These are phyloP conservation scores for Termitomyces bulborhizus DNA, from an alignment of 768 basidiomycete species.

Conservation along the genomic window DNA sequence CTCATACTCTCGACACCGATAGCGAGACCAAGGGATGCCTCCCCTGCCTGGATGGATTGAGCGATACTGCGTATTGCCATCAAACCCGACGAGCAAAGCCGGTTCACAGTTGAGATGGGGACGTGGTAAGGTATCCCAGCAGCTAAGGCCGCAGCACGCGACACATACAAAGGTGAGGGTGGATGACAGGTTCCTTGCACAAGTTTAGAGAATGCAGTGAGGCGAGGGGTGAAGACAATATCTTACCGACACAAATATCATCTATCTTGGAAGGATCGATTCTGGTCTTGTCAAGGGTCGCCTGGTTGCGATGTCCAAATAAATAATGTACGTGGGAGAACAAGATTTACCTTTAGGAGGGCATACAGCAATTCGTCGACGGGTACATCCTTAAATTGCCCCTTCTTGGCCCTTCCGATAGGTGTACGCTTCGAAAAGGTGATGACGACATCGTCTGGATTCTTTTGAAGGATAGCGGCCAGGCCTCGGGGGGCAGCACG, in stretches of 20 bases:
- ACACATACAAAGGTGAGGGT: slow-evolving; percentile 75
- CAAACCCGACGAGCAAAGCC: slow-evolving; percentile 90
- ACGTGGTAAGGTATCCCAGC: slow-evolving; percentile 85
- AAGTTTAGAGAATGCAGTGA: not conserved
- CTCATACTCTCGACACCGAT: slow-evolving; percentile 83
- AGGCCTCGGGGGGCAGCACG: slow-evolving; percentile 37
- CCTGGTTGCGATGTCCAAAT: slow-evolving; percentile 31
- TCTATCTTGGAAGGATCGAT: slow-evolving; percentile 70
- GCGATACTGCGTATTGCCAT: slow-evolving; percentile 92
- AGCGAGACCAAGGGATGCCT: slow-evolving; percentile 84
- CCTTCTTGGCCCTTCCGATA: slow-evolving; percentile 84
- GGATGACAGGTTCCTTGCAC: slow-evolving; percentile 87
- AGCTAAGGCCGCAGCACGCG: slow-evolving; percentile 80
- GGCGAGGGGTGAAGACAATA: not conserved
- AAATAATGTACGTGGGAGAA: not conserved
- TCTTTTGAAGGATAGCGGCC: slow-evolving; percentile 56
- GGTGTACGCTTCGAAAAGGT: slow-evolving; percentile 88
- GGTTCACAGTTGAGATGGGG: slow-evolving; percentile 87
- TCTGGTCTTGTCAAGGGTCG: slow-evolving; percentile 56
- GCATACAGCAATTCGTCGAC: slow-evolving; percentile 85
- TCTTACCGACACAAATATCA: slow-evolving; percentile 78
- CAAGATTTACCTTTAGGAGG: slow-evolving; percentile 60
- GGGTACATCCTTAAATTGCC: slow-evolving; percentile 82
- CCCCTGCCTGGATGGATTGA: slow-evolving; percentile 76
- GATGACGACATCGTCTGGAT: slow-evolving; percentile 82